These are phyloP conservation scores for Rhodotorula glutinis DNA, from an alignment of 1,284 basidiomycete species.

Conservation along the genomic window DNA sequence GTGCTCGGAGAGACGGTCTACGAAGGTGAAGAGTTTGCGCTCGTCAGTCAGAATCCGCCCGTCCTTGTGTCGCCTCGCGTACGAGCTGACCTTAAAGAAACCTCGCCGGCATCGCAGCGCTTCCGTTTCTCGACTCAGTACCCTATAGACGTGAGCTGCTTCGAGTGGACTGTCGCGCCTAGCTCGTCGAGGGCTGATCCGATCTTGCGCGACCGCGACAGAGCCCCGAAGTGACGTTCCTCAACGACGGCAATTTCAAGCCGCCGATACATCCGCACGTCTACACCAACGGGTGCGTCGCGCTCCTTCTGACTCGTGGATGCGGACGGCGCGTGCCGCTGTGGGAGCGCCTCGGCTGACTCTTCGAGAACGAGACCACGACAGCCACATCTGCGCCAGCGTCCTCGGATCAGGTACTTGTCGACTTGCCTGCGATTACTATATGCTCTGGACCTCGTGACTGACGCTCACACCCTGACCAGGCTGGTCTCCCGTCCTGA, in stretches of 20 bases:
- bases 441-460: not conserved
- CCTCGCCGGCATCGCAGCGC: conserved; percentile 1
- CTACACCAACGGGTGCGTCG: conserved; percentile 30
- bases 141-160: conserved; percentile 29
- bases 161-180: too few relatives aligned
- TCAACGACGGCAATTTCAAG: conserved; percentile 44
- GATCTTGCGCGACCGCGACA: not conserved
- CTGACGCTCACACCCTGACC: not conserved
- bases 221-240: conserved; percentile 48
- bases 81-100: too few relatives aligned
- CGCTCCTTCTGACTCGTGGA: not conserved
- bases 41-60: conserved; percentile 8
- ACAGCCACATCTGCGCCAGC: conserved; percentile 50
- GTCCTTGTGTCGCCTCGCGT: too few relatives aligned
- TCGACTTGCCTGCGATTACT: not conserved
- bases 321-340: too few relatives aligned
- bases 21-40: conserved; percentile 35
- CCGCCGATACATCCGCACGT: conserved; percentile 51
- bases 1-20: conserved; percentile 33
- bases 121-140: conserved; percentile 31
- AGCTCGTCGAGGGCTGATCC: not conserved
- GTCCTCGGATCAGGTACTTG: conserved; percentile 29
- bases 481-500: conserved; percentile 46
- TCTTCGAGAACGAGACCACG: not conserved
- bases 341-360: too few relatives aligned